Percentiles rank a stretch among this genome's conserved stretches.
These are phyloP conservation scores for Coemansia sp. DNA, from an alignment of 192 early-diverging fungal species.

Conservation along the genomic window DNA sequence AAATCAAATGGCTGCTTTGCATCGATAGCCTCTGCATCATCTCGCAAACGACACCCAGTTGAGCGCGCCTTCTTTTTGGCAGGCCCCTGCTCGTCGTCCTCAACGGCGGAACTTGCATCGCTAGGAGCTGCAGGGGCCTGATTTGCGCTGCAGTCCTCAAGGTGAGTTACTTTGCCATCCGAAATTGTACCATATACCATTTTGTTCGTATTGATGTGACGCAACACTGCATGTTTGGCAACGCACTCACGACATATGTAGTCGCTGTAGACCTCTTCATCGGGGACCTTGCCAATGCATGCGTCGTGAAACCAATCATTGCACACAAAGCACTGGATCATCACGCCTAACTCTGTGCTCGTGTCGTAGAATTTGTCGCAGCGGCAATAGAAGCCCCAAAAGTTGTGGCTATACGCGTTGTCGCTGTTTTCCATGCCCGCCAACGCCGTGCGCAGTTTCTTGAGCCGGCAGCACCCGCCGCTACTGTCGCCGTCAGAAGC, in stretches of 20 bases:
- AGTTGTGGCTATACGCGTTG: conserved; percentile 87
- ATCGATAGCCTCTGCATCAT: conserved; percentile 30
- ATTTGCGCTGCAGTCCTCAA: not conserved
- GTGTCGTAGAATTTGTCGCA: conserved; percentile 79
- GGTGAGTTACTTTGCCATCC: conserved; percentile 10
- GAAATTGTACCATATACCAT: conserved; percentile 18
- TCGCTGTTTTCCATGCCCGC: conserved; percentile 51
- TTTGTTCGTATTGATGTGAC: conserved; percentile 24
- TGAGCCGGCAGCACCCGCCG: conserved; percentile 27
- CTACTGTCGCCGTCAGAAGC: conserved; percentile 8
- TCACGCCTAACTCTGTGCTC: conserved; percentile 65
- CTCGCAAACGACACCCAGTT: conserved; percentile 15
- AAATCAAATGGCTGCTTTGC: conserved; percentile 57
- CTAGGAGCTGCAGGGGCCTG: not conserved
- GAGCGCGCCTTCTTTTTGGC: conserved; percentile 15
- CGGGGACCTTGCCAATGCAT: conserved; percentile 62
- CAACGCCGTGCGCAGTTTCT: conserved; percentile 18
- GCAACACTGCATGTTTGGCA: conserved; percentile 17
- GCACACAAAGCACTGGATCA: conserved; percentile 86
- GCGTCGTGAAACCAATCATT: conserved; percentile 82
- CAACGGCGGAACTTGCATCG: not conserved
- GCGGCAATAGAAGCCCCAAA: conserved; percentile 79
- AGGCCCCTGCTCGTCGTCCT: conserved; percentile 2
- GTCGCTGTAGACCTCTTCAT: conserved; percentile 24
- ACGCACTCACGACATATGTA: conserved; percentile 48